Conservation (phyloP, 495 filamentous ascomycete species). For the Amorphotheca resinae region DNA sequence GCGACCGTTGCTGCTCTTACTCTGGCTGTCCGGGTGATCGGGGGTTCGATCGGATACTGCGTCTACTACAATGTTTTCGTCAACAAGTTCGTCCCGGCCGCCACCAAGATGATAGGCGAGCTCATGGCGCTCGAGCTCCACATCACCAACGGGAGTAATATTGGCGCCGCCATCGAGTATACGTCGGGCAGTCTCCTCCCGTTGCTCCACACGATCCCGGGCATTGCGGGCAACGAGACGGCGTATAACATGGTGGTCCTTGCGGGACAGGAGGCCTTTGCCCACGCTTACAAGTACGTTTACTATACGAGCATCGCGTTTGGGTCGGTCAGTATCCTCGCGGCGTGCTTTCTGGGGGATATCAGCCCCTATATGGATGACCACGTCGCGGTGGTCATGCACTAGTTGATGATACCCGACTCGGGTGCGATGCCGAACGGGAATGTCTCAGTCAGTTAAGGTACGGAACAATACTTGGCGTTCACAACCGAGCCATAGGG, state of each 20-base stretch:
- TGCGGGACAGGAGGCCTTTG: slow-evolving; percentile 50
- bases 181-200: slow-evolving; percentile 43
- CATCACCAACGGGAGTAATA: slow-evolving; percentile 36
- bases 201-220: slow-evolving; percentile 32
- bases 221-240: slow-evolving; percentile 39
- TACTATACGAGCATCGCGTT: slow-evolving; percentile 60
- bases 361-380: slow-evolving; percentile 58
- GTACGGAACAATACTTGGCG: too few relatives aligned
- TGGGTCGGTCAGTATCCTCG: slow-evolving; percentile 47
- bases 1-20: slow-evolving; percentile 64
- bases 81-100: slow-evolving; percentile 46
- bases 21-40: slow-evolving; percentile 55
- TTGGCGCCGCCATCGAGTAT: slow-evolving; percentile 40
- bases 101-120: slow-evolving; percentile 33
- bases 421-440: background rate
- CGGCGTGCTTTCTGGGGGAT: slow-evolving; percentile 49
- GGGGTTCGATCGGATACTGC: slow-evolving; percentile 51
- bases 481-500: too few relatives aligned
- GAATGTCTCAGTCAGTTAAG: too few relatives aligned
- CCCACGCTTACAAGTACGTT: slow-evolving; percentile 52
- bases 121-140: slow-evolving; percentile 26
- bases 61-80: slow-evolving; percentile 69
- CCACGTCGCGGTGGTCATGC: slow-evolving; percentile 54
- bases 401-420: too few relatives aligned
- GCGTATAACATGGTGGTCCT: slow-evolving; percentile 45